Evolutionary conservation across 495 filamentous ascomycete species (phyloP).

Genomic region (Aspergillus wentii): DNA sequence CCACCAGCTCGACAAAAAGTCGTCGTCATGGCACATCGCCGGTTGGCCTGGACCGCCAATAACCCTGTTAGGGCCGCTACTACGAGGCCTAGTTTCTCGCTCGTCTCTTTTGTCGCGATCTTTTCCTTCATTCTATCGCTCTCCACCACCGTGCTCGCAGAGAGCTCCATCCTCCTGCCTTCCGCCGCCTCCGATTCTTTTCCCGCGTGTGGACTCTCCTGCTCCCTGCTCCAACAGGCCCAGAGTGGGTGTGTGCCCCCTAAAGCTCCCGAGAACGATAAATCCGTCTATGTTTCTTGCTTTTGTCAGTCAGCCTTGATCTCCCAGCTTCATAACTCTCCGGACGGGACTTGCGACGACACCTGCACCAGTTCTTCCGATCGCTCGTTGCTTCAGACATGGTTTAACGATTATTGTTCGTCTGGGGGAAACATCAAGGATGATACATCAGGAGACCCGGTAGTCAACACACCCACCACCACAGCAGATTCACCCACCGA

Average conservation of each 20-base stretch:
- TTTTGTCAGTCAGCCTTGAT: slow-evolving; percentile 50
- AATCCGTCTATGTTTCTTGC: slow-evolving; percentile 44
- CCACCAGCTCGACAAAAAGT: too few relatives aligned
- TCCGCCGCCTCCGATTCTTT: slow-evolving; percentile 33
- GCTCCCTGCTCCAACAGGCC: slow-evolving; percentile 39
- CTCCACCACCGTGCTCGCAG: slow-evolving; percentile 18
- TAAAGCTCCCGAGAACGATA: slow-evolving; percentile 20
- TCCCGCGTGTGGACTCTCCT: slow-evolving; percentile 47
- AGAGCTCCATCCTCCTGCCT: slow-evolving; percentile 22
- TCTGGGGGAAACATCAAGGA: slow-evolving; percentile 16
- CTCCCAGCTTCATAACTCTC: slow-evolving; percentile 29
- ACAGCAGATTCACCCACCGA: too few relatives aligned
- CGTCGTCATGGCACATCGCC: too few relatives aligned
- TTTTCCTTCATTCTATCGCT: too few relatives aligned
- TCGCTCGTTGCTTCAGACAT: slow-evolving; percentile 36
- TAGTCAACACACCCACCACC: slow-evolving; percentile 9
- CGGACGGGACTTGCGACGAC: slow-evolving; percentile 28
- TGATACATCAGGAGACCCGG: slow-evolving; percentile 5
- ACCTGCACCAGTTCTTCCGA: slow-evolving; percentile 31
- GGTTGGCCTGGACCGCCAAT: too few relatives aligned
- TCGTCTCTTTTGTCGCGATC: slow-evolving; percentile 3
- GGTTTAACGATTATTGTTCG: slow-evolving; percentile 44
- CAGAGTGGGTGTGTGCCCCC: slow-evolving; percentile 40
- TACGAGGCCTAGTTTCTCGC: too few relatives aligned
- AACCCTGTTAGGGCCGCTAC: too few relatives aligned